phyloP scores from a whole-genome alignment of 2,329 filamentous ascomycete species.

The Hymenoscyphus fraxineus region DNA sequence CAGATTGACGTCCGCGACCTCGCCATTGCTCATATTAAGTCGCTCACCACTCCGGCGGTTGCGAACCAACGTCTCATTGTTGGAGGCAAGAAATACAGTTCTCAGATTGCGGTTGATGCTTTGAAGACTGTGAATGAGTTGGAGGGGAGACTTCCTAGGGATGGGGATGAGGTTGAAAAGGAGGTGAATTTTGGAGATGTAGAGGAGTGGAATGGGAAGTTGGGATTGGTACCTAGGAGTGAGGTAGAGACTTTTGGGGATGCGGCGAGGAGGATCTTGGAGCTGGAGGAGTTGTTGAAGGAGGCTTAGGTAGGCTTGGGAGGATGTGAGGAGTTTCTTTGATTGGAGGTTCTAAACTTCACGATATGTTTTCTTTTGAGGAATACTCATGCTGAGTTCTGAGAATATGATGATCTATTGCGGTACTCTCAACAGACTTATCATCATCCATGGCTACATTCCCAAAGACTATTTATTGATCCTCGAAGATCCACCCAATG shows the following conservation, averaged over 20 bases:
- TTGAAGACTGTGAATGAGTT: slow-evolving; percentile 28
- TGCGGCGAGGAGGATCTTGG: slow-evolving; percentile 29
- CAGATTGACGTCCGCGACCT: slow-evolving; percentile 33
- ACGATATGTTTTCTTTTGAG: no score
- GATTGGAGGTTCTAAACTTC: background rate
- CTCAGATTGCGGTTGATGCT: slow-evolving; percentile 24
- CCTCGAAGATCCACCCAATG: no score
- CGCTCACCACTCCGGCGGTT: slow-evolving; percentile 25
- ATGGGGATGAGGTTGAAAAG: slow-evolving; percentile 26
- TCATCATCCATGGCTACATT: no score
- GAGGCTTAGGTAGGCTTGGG: background rate
- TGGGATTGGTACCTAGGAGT: slow-evolving; percentile 21
- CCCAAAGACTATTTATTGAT: no score
- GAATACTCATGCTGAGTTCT: background rate
- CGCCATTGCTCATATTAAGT: slow-evolving; percentile 28
- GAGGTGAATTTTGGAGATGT: slow-evolving; percentile 22
- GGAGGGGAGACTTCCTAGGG: slow-evolving; percentile 28
- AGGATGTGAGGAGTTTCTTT: background rate
- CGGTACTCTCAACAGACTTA: background rate
- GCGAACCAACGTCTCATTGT: slow-evolving; percentile 26
- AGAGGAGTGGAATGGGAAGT: slow-evolving; percentile 22
- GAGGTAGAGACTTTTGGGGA: slow-evolving; percentile 28
- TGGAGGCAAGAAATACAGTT: slow-evolving; percentile 19
- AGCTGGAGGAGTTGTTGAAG: slow-evolving; percentile 20
- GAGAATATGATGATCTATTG: background rate